Evolutionary conservation across 768 basidiomycete species (phyloP).

Genomic region (Hygrocybe coccinea): DNA sequence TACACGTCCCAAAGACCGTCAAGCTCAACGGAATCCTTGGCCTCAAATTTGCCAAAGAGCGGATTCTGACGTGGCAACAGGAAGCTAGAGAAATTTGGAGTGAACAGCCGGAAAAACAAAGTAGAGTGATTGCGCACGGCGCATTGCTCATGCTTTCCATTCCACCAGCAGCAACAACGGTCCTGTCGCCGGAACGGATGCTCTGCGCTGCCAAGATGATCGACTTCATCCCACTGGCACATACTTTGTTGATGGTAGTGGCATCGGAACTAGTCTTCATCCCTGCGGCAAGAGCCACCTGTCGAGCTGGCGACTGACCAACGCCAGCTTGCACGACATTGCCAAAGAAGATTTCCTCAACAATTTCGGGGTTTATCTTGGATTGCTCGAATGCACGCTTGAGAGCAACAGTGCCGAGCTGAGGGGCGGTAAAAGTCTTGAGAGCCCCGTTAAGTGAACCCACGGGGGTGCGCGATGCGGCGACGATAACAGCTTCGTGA

Average conservation of each 20-base stretch:
- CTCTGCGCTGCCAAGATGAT: conserved; percentile 91
- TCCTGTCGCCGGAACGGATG: conserved; percentile 81
- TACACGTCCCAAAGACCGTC: conserved; percentile 98
- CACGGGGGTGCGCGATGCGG: conserved; percentile 90
- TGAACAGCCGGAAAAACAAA: conserved; percentile 6
- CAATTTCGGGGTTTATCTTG: conserved; percentile 69
- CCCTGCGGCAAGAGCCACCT: conserved; percentile 91
- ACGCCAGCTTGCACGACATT: conserved; percentile 97
- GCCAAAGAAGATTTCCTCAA: conserved; percentile 97
- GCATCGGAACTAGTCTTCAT: conserved; percentile 83
- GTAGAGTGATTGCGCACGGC: conserved; percentile 56
- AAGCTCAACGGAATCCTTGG: conserved; percentile 80
- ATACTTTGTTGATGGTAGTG: conserved; percentile 99
- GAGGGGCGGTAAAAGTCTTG: conserved; percentile 82
- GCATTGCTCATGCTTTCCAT: conserved; percentile 99
- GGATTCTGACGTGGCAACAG: conserved; percentile 78
- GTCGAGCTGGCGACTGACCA: conserved; percentile 96
- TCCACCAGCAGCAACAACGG: conserved; percentile 87
- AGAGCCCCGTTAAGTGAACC: conserved; percentile 88
- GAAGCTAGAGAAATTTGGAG: conserved; percentile 48
- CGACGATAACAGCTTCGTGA: conserved; percentile 89
- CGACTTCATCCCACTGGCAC: conserved; percentile 94
- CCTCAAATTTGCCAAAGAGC: conserved; percentile 81
- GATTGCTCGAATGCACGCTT: conserved; percentile 84
- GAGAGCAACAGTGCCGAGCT: conserved; percentile 84